Evolutionary conservation across 208 protist genomes (phyloP).

Genomic region (Acanthamoeba sp.): DNA sequence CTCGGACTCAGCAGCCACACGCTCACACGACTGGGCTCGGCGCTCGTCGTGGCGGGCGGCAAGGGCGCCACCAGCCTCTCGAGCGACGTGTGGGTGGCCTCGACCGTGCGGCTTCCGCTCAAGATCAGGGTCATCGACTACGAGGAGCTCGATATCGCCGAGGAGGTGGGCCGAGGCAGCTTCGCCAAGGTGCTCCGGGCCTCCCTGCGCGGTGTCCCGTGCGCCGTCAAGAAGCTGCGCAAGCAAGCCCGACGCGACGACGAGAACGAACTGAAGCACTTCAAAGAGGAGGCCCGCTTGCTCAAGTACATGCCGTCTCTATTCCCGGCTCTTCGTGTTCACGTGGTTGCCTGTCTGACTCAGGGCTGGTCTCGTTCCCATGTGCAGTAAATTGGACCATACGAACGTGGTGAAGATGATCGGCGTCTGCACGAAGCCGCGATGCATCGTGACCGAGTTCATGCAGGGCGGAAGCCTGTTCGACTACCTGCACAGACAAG

Average conservation of each 20-base stretch:
- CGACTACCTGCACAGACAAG: background rate
- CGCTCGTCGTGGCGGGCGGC: slow-evolving; percentile 10
- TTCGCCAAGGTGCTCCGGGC: slow-evolving; percentile 23
- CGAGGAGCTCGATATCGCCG: background rate
- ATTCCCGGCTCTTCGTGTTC: background rate
- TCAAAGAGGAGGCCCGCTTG: background rate
- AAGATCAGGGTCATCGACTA: background rate
- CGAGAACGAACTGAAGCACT: slow-evolving; percentile 11
- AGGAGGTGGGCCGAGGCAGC: slow-evolving; percentile 23
- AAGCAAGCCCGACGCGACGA: background rate
- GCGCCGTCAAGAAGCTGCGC: slow-evolving; percentile 26
- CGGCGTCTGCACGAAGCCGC: slow-evolving; percentile 57
- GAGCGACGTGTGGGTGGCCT: slow-evolving; percentile 3
- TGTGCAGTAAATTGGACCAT: slow-evolving; percentile 29
- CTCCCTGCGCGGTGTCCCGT: background rate
- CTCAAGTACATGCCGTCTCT: background rate
- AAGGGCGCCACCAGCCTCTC: background rate
- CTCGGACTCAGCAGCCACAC: slow-evolving; percentile 10
- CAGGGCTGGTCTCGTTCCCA: background rate
- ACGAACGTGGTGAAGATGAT: slow-evolving; percentile 40
- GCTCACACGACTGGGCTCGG: background rate
- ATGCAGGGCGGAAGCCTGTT: background rate
- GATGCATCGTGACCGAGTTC: slow-evolving; percentile 21
- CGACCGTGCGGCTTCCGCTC: background rate
- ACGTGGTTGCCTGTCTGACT: no score